Evolutionary conservation across 192 early-diverging fungal genomes (phyloP).

Genomic region (Coemansia sp.): DNA sequence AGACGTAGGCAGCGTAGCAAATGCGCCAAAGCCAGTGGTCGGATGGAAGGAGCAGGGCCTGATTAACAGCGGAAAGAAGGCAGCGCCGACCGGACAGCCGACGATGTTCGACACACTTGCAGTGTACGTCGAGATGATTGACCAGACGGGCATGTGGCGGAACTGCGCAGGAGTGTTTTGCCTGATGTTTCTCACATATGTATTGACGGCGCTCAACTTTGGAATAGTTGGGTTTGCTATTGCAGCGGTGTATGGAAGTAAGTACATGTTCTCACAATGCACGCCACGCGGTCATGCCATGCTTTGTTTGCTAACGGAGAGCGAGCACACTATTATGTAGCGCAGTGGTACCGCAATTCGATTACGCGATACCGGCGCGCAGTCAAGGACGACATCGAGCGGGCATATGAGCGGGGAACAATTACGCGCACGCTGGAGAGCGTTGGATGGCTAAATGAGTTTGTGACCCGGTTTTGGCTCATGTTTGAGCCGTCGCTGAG

Average conservation of each 20-base stretch:
- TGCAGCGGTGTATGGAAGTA: constrained; percentile 52
- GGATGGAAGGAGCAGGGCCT: constrained; percentile 55
- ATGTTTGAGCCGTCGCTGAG: constrained; percentile 87
- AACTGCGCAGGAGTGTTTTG: constrained; percentile 57
- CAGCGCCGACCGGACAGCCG: constrained; percentile 31
- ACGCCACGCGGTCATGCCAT: constrained; percentile 2
- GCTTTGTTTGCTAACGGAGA: neutral
- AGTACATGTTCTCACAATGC: constrained; percentile 37
- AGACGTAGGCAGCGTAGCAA: constrained; percentile 4
- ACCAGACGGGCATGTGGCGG: constrained; percentile 53
- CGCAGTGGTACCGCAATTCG: constrained; percentile 74
- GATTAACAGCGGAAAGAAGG: constrained; percentile 51
- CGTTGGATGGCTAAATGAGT: constrained; percentile 91
- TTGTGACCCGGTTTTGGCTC: constrained; percentile 83
- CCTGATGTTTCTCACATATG: constrained; percentile 51
- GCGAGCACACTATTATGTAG: constrained; percentile 29
- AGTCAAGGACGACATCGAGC: constrained; percentile 67
- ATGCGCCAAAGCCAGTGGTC: constrained; percentile 20
- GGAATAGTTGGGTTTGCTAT: constrained; percentile 52
- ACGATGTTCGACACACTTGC: constrained; percentile 42
- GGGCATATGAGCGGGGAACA: constrained; percentile 58
- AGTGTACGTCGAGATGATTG: constrained; percentile 50
- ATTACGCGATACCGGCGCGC: constrained; percentile 67
- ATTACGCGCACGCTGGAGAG: constrained; percentile 60
- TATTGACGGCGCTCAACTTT: constrained; percentile 47